Evolutionary conservation across 2,329 filamentous ascomycete species (phyloP).

Genomic region (Ceratocystis smalleyi): DNA sequence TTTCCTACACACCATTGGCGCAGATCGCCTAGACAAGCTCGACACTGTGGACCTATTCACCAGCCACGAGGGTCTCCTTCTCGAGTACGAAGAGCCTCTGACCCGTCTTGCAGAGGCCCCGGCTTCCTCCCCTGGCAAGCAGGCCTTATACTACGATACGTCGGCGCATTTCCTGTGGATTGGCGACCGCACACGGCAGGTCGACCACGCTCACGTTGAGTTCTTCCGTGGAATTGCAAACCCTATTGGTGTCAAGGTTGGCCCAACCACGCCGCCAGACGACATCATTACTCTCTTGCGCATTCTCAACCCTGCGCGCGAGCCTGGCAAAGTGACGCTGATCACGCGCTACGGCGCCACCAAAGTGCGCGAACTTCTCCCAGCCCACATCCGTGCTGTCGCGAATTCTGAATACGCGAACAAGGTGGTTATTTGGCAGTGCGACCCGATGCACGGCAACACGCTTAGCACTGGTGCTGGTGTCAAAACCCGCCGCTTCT

Average conservation of each 20-base stretch:
- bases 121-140: slow-evolving; percentile 27
- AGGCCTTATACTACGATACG: slow-evolving; percentile 56
- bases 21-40: slow-evolving; percentile 67
- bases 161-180: slow-evolving; percentile 98
- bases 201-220: slow-evolving; percentile 87
- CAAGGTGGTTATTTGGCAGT: slow-evolving; percentile 73
- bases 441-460: slow-evolving; percentile 95
- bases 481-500: slow-evolving; percentile 86
- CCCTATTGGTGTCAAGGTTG: slow-evolving; percentile 91
- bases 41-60: slow-evolving; percentile 92
- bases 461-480: slow-evolving; percentile 53
- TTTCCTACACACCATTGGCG: slow-evolving; percentile 88
- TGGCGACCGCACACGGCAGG: slow-evolving; percentile 84
- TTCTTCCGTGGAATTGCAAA: slow-evolving; percentile 95
- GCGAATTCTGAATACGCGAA: slow-evolving; percentile 54
- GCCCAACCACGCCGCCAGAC: slow-evolving; percentile 60
- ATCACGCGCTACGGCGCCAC: slow-evolving; percentile 86
- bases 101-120: slow-evolving; percentile 62
- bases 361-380: slow-evolving; percentile 61
- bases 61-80: slow-evolving; percentile 81
- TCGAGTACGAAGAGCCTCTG: slow-evolving; percentile 85
- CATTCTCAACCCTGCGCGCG: slow-evolving; percentile 65
- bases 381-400: slow-evolving; percentile 75
- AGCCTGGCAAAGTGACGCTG: slow-evolving; percentile 84
- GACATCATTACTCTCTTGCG: slow-evolving; percentile 71